Conservation (phyloP, 352 stramenopile genomes). For the Pilasporangium apinafurcum region DNA sequence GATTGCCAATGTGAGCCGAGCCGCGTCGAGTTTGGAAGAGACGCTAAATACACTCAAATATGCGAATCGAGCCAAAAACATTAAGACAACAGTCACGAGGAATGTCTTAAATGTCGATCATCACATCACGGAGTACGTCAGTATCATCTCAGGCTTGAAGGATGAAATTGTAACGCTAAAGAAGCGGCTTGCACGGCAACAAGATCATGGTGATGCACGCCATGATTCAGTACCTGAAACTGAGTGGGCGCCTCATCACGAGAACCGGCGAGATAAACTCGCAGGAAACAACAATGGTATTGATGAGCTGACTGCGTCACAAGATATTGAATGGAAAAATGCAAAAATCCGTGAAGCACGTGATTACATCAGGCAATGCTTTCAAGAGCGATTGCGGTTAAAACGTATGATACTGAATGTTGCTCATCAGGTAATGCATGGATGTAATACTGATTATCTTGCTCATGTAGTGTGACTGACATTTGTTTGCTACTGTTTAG, state of each 20-base stretch:
- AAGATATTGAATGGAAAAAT: neutral
- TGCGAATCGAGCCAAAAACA: slow-evolving; percentile 90
- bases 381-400: slow-evolving; percentile 83
- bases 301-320: neutral
- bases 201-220: slow-evolving; percentile 9
- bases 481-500: no score
- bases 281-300: slow-evolving; percentile 17
- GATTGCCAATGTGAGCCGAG: slow-evolving; percentile 88
- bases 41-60: slow-evolving; percentile 94
- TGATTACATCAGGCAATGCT: slow-evolving; percentile 74
- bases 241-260: neutral
- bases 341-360: slow-evolving; percentile 34
- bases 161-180: slow-evolving; percentile 84
- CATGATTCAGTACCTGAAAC: neutral
- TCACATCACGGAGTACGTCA: slow-evolving; percentile 82
- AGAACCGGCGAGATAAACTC: no score
- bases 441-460: no score
- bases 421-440: slow-evolving; percentile 67
- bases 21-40: slow-evolving; percentile 82
- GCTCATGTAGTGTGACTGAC: no score
- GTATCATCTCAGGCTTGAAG: slow-evolving; percentile 78
- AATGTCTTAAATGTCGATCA: slow-evolving; percentile 89
- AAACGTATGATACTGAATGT: slow-evolving; percentile 66
- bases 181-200: slow-evolving; percentile 32
- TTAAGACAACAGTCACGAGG: slow-evolving; percentile 85